Conservation (phyloP, 495 filamentous ascomycete genomes). For the Penicillium goetzii region DNA sequence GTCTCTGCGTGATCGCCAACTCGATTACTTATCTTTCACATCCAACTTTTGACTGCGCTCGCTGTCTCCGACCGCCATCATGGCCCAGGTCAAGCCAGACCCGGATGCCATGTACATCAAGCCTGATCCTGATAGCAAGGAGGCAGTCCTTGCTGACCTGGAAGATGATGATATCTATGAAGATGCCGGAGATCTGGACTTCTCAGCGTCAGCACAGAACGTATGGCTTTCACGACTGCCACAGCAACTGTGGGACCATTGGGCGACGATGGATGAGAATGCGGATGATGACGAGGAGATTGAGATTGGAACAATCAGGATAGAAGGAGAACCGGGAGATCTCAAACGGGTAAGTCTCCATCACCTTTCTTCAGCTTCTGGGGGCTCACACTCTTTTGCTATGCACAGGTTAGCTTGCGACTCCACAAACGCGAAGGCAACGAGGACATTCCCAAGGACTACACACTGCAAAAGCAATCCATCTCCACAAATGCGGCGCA, state of each 20-base stretch:
- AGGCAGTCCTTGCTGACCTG: slow-evolving; percentile 58
- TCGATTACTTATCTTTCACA: background rate
- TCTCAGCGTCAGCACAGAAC: slow-evolving; percentile 58
- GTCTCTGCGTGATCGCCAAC: slow-evolving; percentile 9
- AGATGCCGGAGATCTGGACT: slow-evolving; percentile 85
- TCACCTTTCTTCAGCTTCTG: background rate
- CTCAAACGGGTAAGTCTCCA: slow-evolving; percentile 49
- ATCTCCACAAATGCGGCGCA: slow-evolving; percentile 50
- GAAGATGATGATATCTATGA: slow-evolving; percentile 82
- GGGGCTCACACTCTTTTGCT: slow-evolving; percentile 5
- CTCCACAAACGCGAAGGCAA: slow-evolving; percentile 61
- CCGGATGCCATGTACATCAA: slow-evolving; percentile 59
- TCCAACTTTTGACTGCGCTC: background rate
- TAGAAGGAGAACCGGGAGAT: slow-evolving; percentile 59
- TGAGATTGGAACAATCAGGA: slow-evolving; percentile 75
- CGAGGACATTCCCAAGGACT: slow-evolving; percentile 76
- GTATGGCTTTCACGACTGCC: slow-evolving; percentile 80
- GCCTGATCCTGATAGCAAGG: slow-evolving; percentile 64
- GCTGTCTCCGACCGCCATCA: slow-evolving; percentile 13
- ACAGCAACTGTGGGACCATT: slow-evolving; percentile 73
- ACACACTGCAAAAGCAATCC: slow-evolving; percentile 69
- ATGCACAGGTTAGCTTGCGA: slow-evolving; percentile 53
- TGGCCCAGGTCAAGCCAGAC: slow-evolving; percentile 49
- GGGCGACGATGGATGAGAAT: slow-evolving; percentile 61
- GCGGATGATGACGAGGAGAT: slow-evolving; percentile 65